Percentiles rank a stretch among this genome's conserved stretches.
Conservation (phyloP, 116 monocot species). For the Posidonia oceanica region DNA sequence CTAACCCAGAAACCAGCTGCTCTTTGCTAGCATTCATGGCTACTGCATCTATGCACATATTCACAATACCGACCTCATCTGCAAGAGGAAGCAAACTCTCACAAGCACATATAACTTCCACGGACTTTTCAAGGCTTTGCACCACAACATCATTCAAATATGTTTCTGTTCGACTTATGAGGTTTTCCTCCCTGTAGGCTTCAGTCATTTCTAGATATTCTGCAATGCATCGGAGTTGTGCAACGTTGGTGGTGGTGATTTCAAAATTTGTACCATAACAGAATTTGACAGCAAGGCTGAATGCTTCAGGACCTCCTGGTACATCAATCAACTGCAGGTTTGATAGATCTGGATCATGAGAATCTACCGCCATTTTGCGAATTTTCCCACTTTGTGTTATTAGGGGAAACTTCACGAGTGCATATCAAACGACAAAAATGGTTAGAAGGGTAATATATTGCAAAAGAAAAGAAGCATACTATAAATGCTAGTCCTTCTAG, state of each 20-base stretch:
- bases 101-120: conserved; percentile 48
- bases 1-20: conserved; percentile 61
- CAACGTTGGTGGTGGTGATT: conserved; percentile 62
- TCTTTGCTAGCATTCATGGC: conserved; percentile 58
- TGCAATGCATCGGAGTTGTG: conserved; percentile 39
- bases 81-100: conserved; percentile 40
- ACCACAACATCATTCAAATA: conserved; percentile 44
- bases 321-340: conserved; percentile 38
- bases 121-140: conserved; percentile 58
- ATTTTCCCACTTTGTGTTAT: conserved; percentile 54
- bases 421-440: not conserved
- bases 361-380: conserved; percentile 36
- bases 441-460: not conserved
- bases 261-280: conserved; percentile 66
- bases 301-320: conserved; percentile 51
- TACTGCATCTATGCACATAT: conserved; percentile 54
- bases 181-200: conserved; percentile 43
- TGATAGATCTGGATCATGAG: conserved; percentile 19
- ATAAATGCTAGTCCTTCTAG: too few species aligned
- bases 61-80: conserved; percentile 52
- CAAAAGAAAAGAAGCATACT: not conserved
- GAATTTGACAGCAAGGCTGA: conserved; percentile 63
- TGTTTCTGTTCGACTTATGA: conserved; percentile 31
- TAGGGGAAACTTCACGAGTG: conserved; percentile 57
- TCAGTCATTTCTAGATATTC: conserved; percentile 82